Conservation (phyloP, 2,329 filamentous ascomycete genomes). For the Aspergillus pseudoterreus region DNA sequence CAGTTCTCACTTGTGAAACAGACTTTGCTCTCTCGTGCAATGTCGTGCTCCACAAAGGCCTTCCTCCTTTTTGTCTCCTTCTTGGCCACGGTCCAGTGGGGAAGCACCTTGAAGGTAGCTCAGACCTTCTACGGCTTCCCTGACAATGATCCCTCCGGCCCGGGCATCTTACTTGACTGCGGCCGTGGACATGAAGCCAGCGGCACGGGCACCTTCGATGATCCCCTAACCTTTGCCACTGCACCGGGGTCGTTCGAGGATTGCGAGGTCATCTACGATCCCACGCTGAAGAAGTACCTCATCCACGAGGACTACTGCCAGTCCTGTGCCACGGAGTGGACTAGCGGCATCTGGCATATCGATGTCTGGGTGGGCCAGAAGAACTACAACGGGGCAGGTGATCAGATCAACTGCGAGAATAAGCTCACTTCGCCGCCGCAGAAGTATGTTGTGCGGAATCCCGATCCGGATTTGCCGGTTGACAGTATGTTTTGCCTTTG, state of each 20-base stretch:
- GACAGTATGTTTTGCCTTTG: not conserved
- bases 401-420: constrained; percentile 8
- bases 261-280: constrained; percentile 13
- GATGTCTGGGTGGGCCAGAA: constrained; percentile 12
- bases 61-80: not conserved
- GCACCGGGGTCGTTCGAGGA: constrained; percentile 9
- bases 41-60: not conserved
- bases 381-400: not conserved
- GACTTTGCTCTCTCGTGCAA: not conserved
- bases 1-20: too few species aligned
- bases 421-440: constrained; percentile 3
- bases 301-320: constrained; percentile 10
- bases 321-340: constrained; percentile 4
- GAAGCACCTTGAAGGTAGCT: not conserved
- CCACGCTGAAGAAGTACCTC: constrained; percentile 12
- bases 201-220: constrained; percentile 8
- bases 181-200: constrained; percentile 2
- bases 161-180: not conserved
- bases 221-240: constrained; percentile 12
- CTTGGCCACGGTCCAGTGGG: not conserved
- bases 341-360: constrained; percentile 6
- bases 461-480: not conserved
- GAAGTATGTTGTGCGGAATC: constrained; percentile 1
- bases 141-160: constrained; percentile 1
- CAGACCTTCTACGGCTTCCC: constrained; percentile 3